Evolutionary conservation across 1,284 basidiomycete genomes (phyloP).

Genomic region (Ustilago curta): DNA sequence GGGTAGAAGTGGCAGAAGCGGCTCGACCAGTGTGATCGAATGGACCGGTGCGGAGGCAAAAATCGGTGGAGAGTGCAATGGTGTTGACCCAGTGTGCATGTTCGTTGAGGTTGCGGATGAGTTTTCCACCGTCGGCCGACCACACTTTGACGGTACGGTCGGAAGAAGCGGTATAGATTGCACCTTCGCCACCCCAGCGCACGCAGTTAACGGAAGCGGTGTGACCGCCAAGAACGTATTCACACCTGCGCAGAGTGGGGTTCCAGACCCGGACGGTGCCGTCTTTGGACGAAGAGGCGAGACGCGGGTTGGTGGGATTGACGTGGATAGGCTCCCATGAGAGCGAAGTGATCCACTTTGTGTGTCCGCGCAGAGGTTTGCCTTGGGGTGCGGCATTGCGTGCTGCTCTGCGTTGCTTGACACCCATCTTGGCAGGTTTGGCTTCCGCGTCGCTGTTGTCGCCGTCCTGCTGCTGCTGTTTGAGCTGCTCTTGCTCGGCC

Average conservation of each 20-base stretch:
- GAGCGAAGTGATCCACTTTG: slow-evolving; percentile 97
- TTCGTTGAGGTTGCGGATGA: slow-evolving; percentile 81
- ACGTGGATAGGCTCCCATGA: slow-evolving; percentile 94
- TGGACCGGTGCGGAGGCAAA: slow-evolving; percentile 91
- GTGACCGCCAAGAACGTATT: slow-evolving; percentile 92
- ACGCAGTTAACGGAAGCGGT: slow-evolving; percentile 94
- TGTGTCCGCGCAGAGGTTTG: slow-evolving; percentile 78
- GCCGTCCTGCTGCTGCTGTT: slow-evolving; percentile 6
- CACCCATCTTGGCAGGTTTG: slow-evolving; percentile 52
- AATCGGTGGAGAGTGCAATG: slow-evolving; percentile 93
- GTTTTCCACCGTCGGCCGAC: slow-evolving; percentile 81
- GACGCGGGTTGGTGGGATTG: slow-evolving; percentile 72
- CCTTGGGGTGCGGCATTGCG: slow-evolving; percentile 62
- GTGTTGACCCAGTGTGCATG: slow-evolving; percentile 99
- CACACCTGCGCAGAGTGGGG: slow-evolving; percentile 77
- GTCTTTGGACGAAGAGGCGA: slow-evolving; percentile 96
- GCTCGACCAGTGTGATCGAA: slow-evolving; percentile 80
- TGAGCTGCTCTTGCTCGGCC: slow-evolving; percentile 22
- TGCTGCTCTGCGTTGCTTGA: slow-evolving; percentile 57
- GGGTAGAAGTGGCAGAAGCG: neutral
- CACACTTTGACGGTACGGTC: slow-evolving; percentile 94
- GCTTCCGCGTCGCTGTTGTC: slow-evolving; percentile 12
- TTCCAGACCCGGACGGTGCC: slow-evolving; percentile 95
- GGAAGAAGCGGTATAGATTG: slow-evolving; percentile 86
- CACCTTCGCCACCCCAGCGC: slow-evolving; percentile 81